phyloP scores from a whole-genome alignment of 2,329 filamentous ascomycete genomes.

The Xylaria sp. region DNA sequence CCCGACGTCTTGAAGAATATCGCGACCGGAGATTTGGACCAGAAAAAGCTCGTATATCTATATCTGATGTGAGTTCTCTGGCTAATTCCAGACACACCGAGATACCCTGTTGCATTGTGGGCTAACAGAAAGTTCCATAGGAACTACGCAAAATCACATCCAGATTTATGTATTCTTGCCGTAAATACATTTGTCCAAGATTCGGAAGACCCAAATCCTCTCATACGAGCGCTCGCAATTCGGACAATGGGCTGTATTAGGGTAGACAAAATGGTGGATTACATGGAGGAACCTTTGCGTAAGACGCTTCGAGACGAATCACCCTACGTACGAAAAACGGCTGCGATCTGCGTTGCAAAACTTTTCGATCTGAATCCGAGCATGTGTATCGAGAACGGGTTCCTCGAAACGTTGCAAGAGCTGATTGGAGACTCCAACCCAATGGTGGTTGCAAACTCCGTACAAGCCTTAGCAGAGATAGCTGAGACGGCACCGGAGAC shows the following conservation, averaged over 20 bases:
- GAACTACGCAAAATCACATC: constrained; percentile 99
- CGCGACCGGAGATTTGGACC: constrained; percentile 90
- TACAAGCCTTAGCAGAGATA: constrained; percentile 93
- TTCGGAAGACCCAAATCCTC: constrained; percentile 96
- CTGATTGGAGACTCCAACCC: constrained; percentile 97
- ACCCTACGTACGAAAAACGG: constrained; percentile 97
- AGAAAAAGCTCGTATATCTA: constrained; percentile 99
- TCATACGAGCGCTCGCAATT: constrained; percentile 94
- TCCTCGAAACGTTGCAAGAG: constrained; percentile 92
- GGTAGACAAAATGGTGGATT: constrained; percentile 99
- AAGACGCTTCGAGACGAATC: constrained; percentile 98
- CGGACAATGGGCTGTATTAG: constrained; percentile 98
- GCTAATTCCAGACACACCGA: neutral
- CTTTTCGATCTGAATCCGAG: constrained; percentile 93
- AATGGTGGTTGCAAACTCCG: constrained; percentile 98
- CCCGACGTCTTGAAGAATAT: constrained; percentile 99
- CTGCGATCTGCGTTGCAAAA: constrained; percentile 97
- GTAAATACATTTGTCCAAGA: constrained; percentile 99
- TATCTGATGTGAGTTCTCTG: constrained; percentile 83
- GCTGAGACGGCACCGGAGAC: constrained; percentile 91
- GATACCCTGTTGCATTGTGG: constrained; percentile 3
- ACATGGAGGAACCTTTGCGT: constrained; percentile 97
- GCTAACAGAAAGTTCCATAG: constrained; percentile 58
- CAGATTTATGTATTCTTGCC: constrained; percentile 96
- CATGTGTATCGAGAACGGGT: constrained; percentile 97